A percentile compares a stretch with the other conserved stretches of the same genome.
phyloP scores from a whole-genome alignment of 495 filamentous ascomycete species.

The Filosporella fistucella region DNA sequence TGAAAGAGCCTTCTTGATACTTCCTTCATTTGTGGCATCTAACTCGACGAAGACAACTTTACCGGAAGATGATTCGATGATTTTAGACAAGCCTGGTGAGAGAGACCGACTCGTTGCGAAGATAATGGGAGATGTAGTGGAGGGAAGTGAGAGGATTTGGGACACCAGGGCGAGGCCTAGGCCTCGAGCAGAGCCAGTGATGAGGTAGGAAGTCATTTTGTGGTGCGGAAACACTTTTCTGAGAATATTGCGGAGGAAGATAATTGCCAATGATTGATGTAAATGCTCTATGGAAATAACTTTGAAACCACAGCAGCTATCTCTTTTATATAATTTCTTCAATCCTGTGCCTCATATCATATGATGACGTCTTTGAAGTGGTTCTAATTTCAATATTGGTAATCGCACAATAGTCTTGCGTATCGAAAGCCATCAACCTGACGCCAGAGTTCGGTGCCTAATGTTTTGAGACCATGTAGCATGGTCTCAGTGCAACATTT shows the following conservation, averaged over 20 bases:
- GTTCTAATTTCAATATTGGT: no score
- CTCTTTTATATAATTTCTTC: no score
- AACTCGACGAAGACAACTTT: slow-evolving; percentile 28
- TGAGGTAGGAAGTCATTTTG: slow-evolving; percentile 25
- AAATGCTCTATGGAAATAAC: no score
- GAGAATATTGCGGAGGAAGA: neutral
- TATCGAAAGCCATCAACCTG: no score
- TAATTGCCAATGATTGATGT: neutral
- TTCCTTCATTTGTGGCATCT: slow-evolving; percentile 26
- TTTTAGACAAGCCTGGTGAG: slow-evolving; percentile 25
- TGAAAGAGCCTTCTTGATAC: slow-evolving; percentile 25
- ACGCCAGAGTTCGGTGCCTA: no score
- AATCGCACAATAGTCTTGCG: no score
- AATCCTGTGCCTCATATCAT: no score
- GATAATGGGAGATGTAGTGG: slow-evolving; percentile 28
- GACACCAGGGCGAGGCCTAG: slow-evolving; percentile 34
- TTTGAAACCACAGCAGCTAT: no score
- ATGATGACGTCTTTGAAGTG: no score
- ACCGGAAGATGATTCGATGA: slow-evolving; percentile 23
- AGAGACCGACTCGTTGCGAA: slow-evolving; percentile 33
- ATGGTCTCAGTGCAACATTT: no score
- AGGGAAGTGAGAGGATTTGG: slow-evolving; percentile 26
- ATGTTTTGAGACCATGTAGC: no score
- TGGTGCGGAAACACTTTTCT: no score
- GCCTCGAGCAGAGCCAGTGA: slow-evolving; percentile 37